phyloP scores from a whole-genome alignment of 768 basidiomycete genomes.

The Termitomyces bulborhizus region DNA sequence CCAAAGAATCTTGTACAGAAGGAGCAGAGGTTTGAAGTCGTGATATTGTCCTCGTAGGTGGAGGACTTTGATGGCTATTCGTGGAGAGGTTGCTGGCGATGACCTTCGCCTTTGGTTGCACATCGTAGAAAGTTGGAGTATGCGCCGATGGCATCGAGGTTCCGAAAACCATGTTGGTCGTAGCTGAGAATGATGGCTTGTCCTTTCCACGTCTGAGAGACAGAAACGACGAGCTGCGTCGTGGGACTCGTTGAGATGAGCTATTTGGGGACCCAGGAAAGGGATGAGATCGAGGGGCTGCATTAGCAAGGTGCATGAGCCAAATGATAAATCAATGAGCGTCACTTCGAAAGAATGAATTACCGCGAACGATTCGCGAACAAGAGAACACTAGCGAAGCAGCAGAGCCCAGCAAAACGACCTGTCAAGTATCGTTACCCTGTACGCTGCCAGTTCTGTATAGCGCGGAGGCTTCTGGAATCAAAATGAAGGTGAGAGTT shows the following conservation, averaged over 20 bases:
- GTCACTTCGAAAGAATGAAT: slow-evolving; percentile 8
- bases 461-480: too few relatives aligned
- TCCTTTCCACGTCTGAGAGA: slow-evolving; percentile 49
- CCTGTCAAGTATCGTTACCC: background rate
- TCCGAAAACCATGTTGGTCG: slow-evolving; percentile 17
- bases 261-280: slow-evolving; percentile 19
- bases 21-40: slow-evolving; percentile 3
- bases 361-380: slow-evolving; percentile 5
- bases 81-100: slow-evolving; percentile 25
- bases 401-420: background rate
- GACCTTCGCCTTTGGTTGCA: slow-evolving; percentile 35
- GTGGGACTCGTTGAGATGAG: slow-evolving; percentile 34
- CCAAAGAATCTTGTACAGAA: slow-evolving; percentile 12
- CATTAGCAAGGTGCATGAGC: slow-evolving; percentile 20
- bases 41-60: slow-evolving; percentile 17
- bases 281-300: slow-evolving; percentile 30
- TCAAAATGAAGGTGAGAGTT: background rate
- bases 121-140: slow-evolving; percentile 38
- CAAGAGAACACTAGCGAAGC: background rate
- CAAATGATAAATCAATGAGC: slow-evolving; percentile 8
- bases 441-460: background rate
- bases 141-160: slow-evolving; percentile 21
- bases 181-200: slow-evolving; percentile 21
- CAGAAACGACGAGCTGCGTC: slow-evolving; percentile 52
- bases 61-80: slow-evolving; percentile 15